Base-by-base conservation (phyloP, 163 green algal genomes). In the Botryococcus braunii region DNA sequence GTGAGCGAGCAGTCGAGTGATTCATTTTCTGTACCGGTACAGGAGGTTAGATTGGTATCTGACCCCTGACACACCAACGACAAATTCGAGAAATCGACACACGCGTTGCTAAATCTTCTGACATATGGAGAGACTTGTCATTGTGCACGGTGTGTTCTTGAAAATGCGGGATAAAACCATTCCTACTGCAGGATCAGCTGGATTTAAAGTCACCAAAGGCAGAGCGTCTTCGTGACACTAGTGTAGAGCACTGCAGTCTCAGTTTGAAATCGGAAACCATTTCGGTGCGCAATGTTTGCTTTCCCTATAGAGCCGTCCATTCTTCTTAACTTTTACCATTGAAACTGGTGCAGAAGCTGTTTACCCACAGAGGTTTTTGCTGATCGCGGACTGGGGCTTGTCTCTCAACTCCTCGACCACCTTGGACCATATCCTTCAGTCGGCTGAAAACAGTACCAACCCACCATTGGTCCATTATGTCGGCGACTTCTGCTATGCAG, bases 371-470 rank as follows among this genome's bases (percentile, higher is more conserved):
- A 13, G 43, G 13, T 13, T 52, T 13, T 17, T 52, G 43, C 13
- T 52, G 43, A 52, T 52, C 43, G 50, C 11, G 58, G 71, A 77
- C 39, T 77, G 71, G 71, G 71, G 71, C 27, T 21, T 73, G 23
- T 68, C 48, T 49, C 29, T 62, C 37, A 77, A 77, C 58, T 57
- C 37, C 59, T 65, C 58, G 3, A 46, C 47, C n/a, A 77, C 71
- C 3, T 49, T 77, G 23, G 48, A 77, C 39, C 71, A 77, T 31
- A 29, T 62, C 21, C 17, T 77, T n/a, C 13, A 55, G 31, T 61
- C 43, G 25, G 35, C 37, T 29, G 39, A 49, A 5, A 61, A 64
- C 57, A 58, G 55, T 32, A 61, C 70, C 64, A 55, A 27, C 5
- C 57, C 70, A n/a, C 56, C 47, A 21, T 27, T 64, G 13, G 37